Evolutionary conservation across 768 basidiomycete genomes (phyloP).

Genomic region (Russula virescens): DNA sequence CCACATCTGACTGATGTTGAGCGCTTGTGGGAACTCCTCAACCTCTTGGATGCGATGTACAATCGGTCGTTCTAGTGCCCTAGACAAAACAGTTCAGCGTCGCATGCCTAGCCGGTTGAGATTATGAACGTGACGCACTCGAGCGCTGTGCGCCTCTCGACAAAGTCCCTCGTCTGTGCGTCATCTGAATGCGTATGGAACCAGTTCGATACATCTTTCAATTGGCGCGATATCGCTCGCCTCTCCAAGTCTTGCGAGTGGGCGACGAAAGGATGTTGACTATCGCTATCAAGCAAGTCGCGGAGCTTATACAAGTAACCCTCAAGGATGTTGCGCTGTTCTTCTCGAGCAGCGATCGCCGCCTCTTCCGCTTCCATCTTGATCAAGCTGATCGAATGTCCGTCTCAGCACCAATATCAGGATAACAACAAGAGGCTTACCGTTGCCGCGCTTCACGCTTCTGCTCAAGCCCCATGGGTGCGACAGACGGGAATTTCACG

Average conservation of each 20-base stretch:
- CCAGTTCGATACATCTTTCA: constrained; percentile 79
- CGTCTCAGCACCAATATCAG: background rate
- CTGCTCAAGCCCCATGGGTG: constrained; percentile 71
- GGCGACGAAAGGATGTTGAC: constrained; percentile 72
- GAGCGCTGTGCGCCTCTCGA: constrained; percentile 68
- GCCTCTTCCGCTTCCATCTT: constrained; percentile 73
- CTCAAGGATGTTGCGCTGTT: constrained; percentile 87
- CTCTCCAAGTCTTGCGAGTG: constrained; percentile 76
- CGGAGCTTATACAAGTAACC: constrained; percentile 89
- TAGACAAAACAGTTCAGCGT: constrained; percentile 30
- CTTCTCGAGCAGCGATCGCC: constrained; percentile 73
- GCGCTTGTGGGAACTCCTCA: constrained; percentile 72
- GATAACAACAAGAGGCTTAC: constrained; percentile 39
- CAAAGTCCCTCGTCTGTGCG: constrained; percentile 70
- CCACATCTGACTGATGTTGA: constrained; percentile 82
- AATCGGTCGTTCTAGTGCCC: constrained; percentile 73
- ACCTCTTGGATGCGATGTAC: constrained; percentile 87
- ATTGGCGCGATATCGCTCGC: constrained; percentile 52
- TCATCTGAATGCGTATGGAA: constrained; percentile 76
- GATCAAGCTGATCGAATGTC: constrained; percentile 50
- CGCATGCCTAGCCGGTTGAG: background rate
- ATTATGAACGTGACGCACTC: constrained; percentile 56
- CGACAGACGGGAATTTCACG: constrained; percentile 55
- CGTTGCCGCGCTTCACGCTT: constrained; percentile 68
- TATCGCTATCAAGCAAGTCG: constrained; percentile 67